These are phyloP conservation scores for Neurospora sp. DNA, from an alignment of 2,329 filamentous ascomycete species.

Conservation along the genomic window DNA sequence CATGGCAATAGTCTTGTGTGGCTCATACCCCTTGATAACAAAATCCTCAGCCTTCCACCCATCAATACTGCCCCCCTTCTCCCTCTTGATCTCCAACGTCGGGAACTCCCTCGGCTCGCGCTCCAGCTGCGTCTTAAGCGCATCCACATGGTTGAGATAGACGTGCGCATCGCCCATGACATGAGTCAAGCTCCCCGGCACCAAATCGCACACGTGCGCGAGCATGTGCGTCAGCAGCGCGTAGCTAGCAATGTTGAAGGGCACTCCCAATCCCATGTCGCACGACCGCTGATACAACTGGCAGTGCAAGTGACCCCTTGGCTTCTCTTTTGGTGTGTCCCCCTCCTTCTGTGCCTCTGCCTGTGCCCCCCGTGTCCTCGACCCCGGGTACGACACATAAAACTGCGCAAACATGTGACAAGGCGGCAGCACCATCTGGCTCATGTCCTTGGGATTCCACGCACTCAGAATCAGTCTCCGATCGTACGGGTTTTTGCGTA, in stretches of 20 bases:
- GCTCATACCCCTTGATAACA: slow-evolving; percentile 76
- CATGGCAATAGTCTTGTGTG: slow-evolving; percentile 89
- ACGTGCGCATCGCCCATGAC: slow-evolving; percentile 98
- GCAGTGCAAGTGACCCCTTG: slow-evolving; percentile 67
- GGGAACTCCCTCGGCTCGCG: slow-evolving; percentile 77
- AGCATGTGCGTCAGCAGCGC: slow-evolving; percentile 92
- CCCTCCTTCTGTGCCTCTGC: slow-evolving; percentile 11
- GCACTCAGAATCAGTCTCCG: slow-evolving; percentile 81
- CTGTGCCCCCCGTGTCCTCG: slow-evolving; percentile 5
- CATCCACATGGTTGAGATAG: slow-evolving; percentile 86
- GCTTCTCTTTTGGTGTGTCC: slow-evolving; percentile 19
- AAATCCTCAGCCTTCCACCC: slow-evolving; percentile 87
- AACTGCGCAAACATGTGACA: slow-evolving; percentile 99
- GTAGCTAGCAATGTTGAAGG: slow-evolving; percentile 96
- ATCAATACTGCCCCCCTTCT: slow-evolving; percentile 67
- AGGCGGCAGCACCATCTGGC: slow-evolving; percentile 83
- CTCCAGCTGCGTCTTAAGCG: slow-evolving; percentile 68
- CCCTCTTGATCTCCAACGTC: slow-evolving; percentile 58
- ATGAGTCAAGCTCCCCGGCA: slow-evolving; percentile 81
- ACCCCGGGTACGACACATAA: slow-evolving; percentile 68
- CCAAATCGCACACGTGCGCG: slow-evolving; percentile 73
- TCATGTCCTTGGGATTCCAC: slow-evolving; percentile 84
- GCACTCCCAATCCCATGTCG: slow-evolving; percentile 94
- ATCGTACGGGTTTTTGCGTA: slow-evolving; percentile 77
- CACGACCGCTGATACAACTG: slow-evolving; percentile 89